Conservation (phyloP, 2,329 filamentous ascomycete genomes). For the Claviceps purpurea region DNA sequence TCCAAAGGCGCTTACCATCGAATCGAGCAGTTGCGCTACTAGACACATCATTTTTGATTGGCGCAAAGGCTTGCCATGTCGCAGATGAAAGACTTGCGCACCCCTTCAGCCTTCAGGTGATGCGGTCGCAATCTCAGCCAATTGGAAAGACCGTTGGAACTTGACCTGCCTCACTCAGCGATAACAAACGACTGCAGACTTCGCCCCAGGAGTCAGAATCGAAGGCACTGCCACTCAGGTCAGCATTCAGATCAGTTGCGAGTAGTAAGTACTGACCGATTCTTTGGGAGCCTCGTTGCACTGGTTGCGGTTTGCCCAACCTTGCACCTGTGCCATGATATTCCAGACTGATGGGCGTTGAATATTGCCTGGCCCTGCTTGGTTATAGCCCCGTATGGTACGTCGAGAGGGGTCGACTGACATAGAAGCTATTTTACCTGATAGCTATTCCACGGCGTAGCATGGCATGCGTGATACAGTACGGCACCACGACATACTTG, state of each 20-base stretch:
- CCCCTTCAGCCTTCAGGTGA: neutral
- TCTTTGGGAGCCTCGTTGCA: neutral
- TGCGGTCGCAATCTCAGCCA: conserved; percentile 2
- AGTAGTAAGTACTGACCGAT: neutral
- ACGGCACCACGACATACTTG: neutral
- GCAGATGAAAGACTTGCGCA: neutral
- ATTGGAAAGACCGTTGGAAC: neutral
- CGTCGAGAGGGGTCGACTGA: neutral
- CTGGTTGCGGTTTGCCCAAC: neutral
- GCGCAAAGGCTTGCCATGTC: conserved; percentile 7
- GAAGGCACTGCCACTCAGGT: neutral
- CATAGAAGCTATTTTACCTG: neutral
- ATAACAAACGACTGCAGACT: neutral
- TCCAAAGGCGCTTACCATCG: conserved; percentile 11
- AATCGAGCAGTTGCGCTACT: conserved; percentile 8
- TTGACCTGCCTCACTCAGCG: neutral
- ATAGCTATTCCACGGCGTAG: neutral
- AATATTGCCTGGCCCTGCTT: neutral
- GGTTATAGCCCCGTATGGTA: neutral
- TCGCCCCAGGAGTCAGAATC: neutral
- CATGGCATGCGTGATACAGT: neutral
- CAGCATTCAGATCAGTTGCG: neutral
- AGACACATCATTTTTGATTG: conserved; percentile 7
- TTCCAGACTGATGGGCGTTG: neutral
- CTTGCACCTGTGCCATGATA: neutral